Conservation (phyloP, 768 basidiomycete genomes). For the Russula compacta region DNA sequence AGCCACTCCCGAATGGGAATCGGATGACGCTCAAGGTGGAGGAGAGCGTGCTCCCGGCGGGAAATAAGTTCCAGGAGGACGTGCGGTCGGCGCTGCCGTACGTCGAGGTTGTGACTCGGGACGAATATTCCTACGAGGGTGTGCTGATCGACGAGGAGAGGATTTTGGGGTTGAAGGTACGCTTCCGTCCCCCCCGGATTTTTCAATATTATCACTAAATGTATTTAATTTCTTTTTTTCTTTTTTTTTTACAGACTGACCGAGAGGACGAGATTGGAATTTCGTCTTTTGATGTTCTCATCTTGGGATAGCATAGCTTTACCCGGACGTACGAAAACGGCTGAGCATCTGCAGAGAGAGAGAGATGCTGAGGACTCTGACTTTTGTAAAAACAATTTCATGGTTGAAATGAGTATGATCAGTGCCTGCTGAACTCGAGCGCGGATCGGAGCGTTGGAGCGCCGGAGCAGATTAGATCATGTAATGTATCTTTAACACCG, state of each 20-base stretch:
- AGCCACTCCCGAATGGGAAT: conserved; percentile 3
- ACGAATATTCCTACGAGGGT: conserved; percentile 20
- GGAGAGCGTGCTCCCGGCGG: not conserved
- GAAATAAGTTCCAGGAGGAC: conserved; percentile 17
- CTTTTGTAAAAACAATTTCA: not conserved
- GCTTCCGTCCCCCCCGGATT: too few species aligned
- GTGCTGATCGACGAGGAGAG: conserved; percentile 26
- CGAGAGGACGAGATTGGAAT: conserved; percentile 10
- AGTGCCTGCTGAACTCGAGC: too few species aligned
- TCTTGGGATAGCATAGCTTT: conserved; percentile 4
- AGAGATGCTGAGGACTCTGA: not conserved
- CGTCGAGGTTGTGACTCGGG: conserved; percentile 18
- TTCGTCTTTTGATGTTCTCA: conserved; percentile 12
- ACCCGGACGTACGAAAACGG: too few species aligned
- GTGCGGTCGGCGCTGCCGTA: conserved; percentile 23
- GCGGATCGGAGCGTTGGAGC: too few species aligned
- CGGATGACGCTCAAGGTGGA: conserved; percentile 1
- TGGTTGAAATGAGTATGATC: too few species aligned
- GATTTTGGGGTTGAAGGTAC: conserved; percentile 25
- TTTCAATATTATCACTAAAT: too few species aligned
- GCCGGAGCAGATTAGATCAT: too few species aligned
- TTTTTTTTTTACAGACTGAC: conserved; percentile 1
- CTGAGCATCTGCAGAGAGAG: not conserved
- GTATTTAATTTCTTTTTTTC: not conserved
- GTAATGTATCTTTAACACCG: too few species aligned